These are phyloP conservation scores for Pinus albicaulis DNA, from an alignment of 75 land plant species.

Conservation along the genomic window DNA sequence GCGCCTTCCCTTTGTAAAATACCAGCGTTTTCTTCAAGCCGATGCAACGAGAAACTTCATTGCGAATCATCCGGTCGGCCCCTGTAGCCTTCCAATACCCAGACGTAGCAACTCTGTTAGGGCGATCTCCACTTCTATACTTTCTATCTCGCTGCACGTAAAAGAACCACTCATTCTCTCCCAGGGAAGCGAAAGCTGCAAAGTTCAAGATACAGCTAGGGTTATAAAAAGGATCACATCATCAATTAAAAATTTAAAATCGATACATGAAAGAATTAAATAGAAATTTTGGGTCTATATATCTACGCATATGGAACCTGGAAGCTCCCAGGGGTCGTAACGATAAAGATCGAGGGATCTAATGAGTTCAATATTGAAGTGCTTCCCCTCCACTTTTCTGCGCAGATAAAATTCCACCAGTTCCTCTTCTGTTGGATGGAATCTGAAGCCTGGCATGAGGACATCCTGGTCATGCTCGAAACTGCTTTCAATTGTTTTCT, in stretches of 20 bases:
- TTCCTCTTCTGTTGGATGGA: conserved; percentile 87
- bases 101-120: conserved; percentile 69
- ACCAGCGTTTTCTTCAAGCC: conserved; percentile 82
- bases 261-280: not conserved
- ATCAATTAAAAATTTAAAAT: not conserved
- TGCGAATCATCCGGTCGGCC: conserved; percentile 58
- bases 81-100: conserved; percentile 90
- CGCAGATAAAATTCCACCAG: conserved; percentile 67
- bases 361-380: conserved; percentile 65
- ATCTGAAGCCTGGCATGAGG: conserved; percentile 78
- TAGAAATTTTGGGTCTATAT: not conserved
- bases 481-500: too few relatives aligned
- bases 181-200: conserved; percentile 55
- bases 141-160: conserved; percentile 72
- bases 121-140: conserved; percentile 67
- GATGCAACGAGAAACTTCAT: conserved; percentile 33
- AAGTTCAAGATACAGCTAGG: conserved; percentile 34
- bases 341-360: conserved; percentile 62
- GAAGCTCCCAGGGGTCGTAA: conserved; percentile 83
- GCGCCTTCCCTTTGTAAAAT: conserved; percentile 73
- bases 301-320: conserved; percentile 26
- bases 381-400: conserved; percentile 60
- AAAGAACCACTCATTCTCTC: conserved; percentile 83
- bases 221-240: too few relatives aligned
- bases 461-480: conserved; percentile 38